phyloP scores from a whole-genome alignment of 176 grass and related monocot genomes.

The Echinochloa phyllopogon region DNA sequence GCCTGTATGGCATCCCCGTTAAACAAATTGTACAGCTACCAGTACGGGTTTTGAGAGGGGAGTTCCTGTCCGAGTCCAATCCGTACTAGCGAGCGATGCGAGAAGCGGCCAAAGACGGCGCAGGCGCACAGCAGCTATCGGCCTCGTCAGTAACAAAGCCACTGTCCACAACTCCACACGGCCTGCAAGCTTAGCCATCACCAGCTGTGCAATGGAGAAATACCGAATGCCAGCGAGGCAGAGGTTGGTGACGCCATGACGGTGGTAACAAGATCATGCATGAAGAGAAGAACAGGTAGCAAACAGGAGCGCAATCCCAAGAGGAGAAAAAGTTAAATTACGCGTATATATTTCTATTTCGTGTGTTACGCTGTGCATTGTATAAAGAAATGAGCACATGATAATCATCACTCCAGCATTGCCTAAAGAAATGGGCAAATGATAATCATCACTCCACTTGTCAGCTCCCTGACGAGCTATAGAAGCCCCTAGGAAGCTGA shows the following conservation, averaged over 20 bases:
- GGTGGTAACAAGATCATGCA: not conserved
- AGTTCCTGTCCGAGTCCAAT: not conserved
- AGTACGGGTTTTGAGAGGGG: not conserved
- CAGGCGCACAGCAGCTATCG: not conserved
- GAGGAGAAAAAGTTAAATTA: not conserved
- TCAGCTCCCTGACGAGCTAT: not conserved
- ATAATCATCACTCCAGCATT: not conserved
- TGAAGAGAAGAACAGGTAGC: not conserved
- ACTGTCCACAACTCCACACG: too few relatives aligned
- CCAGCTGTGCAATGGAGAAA: not conserved
- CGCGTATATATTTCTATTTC: not conserved
- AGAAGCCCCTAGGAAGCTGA: slow-evolving; percentile 4
- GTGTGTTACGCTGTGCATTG: not conserved
- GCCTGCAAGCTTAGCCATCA: not conserved
- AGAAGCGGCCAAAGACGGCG: not conserved
- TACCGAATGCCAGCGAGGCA: not conserved
- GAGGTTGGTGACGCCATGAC: not conserved
- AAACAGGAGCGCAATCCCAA: not conserved
- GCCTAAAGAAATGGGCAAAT: not conserved
- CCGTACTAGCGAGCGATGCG: not conserved
- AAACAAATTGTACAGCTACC: not conserved
- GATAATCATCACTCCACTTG: not conserved
- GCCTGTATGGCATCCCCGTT: not conserved
- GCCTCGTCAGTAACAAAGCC: not conserved
- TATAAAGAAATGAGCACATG: not conserved